phyloP scores from a whole-genome alignment of 169 alveolate species.

The Plasmodium gallinaceum region DNA sequence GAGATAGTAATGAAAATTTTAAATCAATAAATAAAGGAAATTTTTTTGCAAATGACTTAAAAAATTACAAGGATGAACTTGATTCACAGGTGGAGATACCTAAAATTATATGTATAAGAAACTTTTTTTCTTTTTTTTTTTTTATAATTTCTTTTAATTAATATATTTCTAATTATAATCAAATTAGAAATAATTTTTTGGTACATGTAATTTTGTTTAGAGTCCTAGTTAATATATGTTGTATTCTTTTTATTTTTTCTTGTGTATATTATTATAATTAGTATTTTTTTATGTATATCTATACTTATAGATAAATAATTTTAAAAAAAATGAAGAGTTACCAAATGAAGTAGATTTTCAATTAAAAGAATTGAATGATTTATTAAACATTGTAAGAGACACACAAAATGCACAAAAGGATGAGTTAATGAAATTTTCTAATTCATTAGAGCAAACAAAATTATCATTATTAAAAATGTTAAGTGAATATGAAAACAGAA shows the following conservation, averaged over 20 bases:
- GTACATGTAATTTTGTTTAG: not conserved
- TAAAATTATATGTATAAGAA: not conserved
- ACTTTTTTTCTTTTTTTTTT: not conserved
- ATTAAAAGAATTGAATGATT: conserved; percentile 32
- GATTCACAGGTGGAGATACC: conserved; percentile 30
- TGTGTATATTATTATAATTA: not conserved
- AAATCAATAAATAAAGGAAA: not conserved
- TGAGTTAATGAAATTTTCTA: conserved; percentile 15
- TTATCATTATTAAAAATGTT: conserved; percentile 59
- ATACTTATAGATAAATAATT: conserved; percentile 16
- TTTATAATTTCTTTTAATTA: not conserved
- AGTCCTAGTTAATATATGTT: not conserved
- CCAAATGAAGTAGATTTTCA: conserved; percentile 47
- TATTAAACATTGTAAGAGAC: conserved; percentile 32
- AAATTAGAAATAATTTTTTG: not conserved
- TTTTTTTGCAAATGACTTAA: conserved; percentile 1
- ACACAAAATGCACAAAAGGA: conserved; percentile 39
- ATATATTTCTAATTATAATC: not conserved
- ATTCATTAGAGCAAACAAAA: conserved; percentile 52
- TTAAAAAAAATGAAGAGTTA: conserved; percentile 34
- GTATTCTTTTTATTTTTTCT: not conserved
- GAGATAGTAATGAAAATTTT: not conserved
- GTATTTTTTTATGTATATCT: conserved; percentile 5
- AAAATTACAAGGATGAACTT: conserved; percentile 47
- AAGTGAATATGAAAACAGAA: conserved; percentile 75